Evolutionary conservation across 2,329 filamentous ascomycete genomes (phyloP).

Genomic region (Fonsecaea monophora): DNA sequence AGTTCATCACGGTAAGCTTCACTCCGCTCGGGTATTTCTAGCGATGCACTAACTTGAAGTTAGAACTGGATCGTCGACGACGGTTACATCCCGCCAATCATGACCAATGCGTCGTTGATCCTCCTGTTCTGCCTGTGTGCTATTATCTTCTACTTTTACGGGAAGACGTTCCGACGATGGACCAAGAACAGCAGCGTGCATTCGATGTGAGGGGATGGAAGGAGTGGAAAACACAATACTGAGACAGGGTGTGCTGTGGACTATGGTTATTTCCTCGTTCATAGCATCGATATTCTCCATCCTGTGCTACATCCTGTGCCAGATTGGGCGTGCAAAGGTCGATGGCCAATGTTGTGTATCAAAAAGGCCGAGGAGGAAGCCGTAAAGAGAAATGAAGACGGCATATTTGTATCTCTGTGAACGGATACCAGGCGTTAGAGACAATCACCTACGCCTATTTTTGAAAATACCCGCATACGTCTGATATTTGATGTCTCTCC

Average conservation of each 20-base stretch:
- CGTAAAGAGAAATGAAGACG: too few relatives aligned
- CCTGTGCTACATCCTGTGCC: too few relatives aligned
- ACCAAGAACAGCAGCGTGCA: conserved; percentile 63
- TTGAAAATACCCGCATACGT: background rate
- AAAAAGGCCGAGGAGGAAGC: too few relatives aligned
- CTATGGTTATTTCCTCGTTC: too few relatives aligned
- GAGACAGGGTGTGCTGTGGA: too few relatives aligned
- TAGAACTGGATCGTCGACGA: conserved; percentile 55
- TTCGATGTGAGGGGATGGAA: conserved; percentile 48
- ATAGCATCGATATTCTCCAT: too few relatives aligned
- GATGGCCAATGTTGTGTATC: too few relatives aligned
- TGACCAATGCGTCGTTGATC: conserved; percentile 64
- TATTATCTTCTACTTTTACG: conserved; percentile 63
- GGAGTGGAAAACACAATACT: background rate
- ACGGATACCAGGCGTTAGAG: background rate
- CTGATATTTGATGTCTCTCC: background rate
- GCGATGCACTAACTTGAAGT: background rate
- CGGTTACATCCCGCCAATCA: conserved; percentile 64
- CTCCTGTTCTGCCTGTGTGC: conserved; percentile 62
- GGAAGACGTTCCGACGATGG: conserved; percentile 65
- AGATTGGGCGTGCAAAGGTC: too few relatives aligned
- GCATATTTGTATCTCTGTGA: too few relatives aligned
- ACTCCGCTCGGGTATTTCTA: background rate
- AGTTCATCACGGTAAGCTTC: conserved; percentile 56
- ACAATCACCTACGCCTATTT: background rate